Base-by-base conservation (phyloP, 2,329 filamentous ascomycete genomes). In the Cladosporium sp. region DNA sequence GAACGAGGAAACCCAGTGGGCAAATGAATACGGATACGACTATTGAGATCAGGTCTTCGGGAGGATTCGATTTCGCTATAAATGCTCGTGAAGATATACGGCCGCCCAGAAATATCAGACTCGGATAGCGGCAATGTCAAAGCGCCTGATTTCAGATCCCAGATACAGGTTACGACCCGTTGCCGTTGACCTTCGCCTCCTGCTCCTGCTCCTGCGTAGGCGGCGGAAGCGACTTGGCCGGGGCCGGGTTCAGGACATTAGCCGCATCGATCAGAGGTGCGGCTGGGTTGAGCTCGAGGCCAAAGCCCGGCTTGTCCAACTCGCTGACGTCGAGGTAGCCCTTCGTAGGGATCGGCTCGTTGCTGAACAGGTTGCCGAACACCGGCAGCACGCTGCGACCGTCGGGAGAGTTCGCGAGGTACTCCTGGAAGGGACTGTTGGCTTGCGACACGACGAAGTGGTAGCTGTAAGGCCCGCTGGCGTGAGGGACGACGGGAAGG, bases 351-450 rank as follows among this genome's bases (percentile, higher is more conserved):
- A 96, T 92, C 4, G 90, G 90, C 74, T 96, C 91, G 69, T 95
- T 90, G 34, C 87, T 65, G 72, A 95, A 96, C 48, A 96, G 76
- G 62, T 95, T 87, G 34, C 91, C 91, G 70, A 96, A 96, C 6
- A 96, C 91, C 2, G 91, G 91, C 57, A 92, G 74, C 14, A 96
- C 91, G 57, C 84, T 90, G 75, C 89, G 88, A 45, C 91, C 91
- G 63, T 96, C 90, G 0, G 90, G 82, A 2, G 89, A 95, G 74
- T 95, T 95, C 61, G 91, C 91, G 19, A 96, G 80, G 66, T 96
- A 96, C 72, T 96, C 91, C 70, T 96, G 91, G 79, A 96, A 96
- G 4, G 91, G 91, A 11, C 86, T 88, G 74, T 95, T 95, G 58
- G 88, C 83, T 72, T 96, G 91, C 42, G 89, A 95, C 56, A 95